Evolutionary conservation across 2,329 filamentous ascomycete species (phyloP), one percentile per base, ranked within the genome.

Genomic region (Ceratocystiopsis brevicomis): DNA sequence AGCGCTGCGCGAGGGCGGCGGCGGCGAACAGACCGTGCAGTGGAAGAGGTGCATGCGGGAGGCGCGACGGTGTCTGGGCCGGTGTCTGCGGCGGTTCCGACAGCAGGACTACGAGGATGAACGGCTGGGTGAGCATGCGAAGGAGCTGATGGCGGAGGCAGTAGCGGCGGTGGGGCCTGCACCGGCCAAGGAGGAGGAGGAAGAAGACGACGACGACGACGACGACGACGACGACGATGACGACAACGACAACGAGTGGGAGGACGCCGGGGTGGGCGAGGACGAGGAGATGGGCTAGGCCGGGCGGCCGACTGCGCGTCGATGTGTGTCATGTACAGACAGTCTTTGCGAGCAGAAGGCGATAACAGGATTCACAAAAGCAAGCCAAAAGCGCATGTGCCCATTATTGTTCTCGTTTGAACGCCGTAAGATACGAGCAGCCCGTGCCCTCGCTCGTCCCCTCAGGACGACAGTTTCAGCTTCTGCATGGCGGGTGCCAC

Each of bases 81-180:
- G 81, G 54, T 83, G 84, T 55, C 65, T 92, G 49, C 77, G 77
- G 55, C 69, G 94, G n/a, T 96, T 83, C 58, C 64, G 73, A 36
- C 56, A 72, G 53, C 71, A 90, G 52, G 77, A 88, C 42, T 96
- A 95, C 57, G 87, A 92, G 57, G 84, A 92, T 51, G 80, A 85
- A 47, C 67, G 80, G 49, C 64, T 92, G 21, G 76, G 76, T 42
- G 76, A 81, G 47, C 84, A 92, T 56, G 78, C 81, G 0, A 64
- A 69, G 46, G 82, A 90, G 62, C 65, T 92, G 38, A 61, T 85
- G 38, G 63, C 65, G 37, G 66, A 64, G 44, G 72, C 86, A 46
- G 73, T 71, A 50, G 66, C 70, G 46, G 76, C 76, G 53, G 63
- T 87, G 3, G 78, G 78, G 4, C 72, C 73, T 51, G 66, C 69